Conservation (phyloP, 768 basidiomycete genomes). For the Glaciozyma martinii region DNA sequence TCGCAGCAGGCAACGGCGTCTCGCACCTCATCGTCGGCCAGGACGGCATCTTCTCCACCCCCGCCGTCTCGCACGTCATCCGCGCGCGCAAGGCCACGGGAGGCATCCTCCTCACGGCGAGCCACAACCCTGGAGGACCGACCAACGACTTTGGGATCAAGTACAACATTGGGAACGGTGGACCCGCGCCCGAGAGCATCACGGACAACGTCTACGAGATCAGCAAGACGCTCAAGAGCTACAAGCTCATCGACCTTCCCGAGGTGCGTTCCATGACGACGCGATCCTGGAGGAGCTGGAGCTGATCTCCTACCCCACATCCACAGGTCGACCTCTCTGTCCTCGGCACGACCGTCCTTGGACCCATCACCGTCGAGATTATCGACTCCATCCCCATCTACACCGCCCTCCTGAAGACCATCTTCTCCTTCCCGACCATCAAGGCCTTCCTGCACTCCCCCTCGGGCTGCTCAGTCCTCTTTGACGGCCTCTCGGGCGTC, state of each 20-base stretch:
- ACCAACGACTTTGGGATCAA: conserved; percentile 97
- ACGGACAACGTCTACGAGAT: conserved; percentile 92
- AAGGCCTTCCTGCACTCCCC: conserved; percentile 69
- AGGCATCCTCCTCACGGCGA: conserved; percentile 92
- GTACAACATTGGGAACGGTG: conserved; percentile 96
- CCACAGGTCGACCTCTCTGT: conserved; percentile 70
- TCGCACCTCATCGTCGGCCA: conserved; percentile 84
- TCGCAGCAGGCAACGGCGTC: conserved; percentile 90
- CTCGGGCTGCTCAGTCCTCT: conserved; percentile 70
- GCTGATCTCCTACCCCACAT: not conserved
- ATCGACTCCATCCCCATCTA: conserved; percentile 94
- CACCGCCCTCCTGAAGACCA: conserved; percentile 65
- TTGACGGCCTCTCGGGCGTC: conserved; percentile 92
- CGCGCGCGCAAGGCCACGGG: conserved; percentile 92
- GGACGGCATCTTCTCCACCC: conserved; percentile 86
- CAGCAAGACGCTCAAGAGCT: conserved; percentile 73
- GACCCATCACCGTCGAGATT: conserved; percentile 73
- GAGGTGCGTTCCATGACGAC: conserved; percentile 48
- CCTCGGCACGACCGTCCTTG: conserved; percentile 67
- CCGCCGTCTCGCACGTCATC: conserved; percentile 92
- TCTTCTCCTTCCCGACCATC: conserved; percentile 93
- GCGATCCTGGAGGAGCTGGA: not conserved
- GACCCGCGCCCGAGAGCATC: conserved; percentile 89
- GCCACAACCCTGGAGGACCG: conserved; percentile 98
- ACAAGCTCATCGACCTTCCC: conserved; percentile 71